Base-by-base conservation (phyloP, 192 early-diverging fungal genomes). In the Geranomyces variabilis region DNA sequence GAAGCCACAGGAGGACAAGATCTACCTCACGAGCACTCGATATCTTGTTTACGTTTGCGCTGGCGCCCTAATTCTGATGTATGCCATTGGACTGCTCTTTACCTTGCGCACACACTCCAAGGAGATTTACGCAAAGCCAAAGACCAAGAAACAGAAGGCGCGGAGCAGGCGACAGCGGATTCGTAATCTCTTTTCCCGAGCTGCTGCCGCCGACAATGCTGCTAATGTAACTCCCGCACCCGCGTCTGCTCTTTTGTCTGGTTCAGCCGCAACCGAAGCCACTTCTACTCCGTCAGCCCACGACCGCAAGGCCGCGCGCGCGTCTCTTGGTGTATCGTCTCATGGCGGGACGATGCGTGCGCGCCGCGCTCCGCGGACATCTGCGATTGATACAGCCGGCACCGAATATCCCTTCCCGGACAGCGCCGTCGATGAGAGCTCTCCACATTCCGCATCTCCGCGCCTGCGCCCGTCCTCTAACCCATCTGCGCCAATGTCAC, bases 71-170 rank as follows among this genome's bases (percentile, higher is more conserved):
- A 78, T 92, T 48, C 63, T 91, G 66, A 88, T 93, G 33, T 99
- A 99, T 74, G 74, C 90, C 46, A 89, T 96, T 67, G 97, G 94
- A 33, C 84, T 99, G 62, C 90, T 88, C 86, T 99, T 97, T 66
- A 94, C 93, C 62, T 87, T 99, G 26, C 86, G 90, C 59, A 99
- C 97, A 0, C 97, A 99, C 71, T 90, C 91, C 36, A 84, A 90
- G 64, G 87, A 81, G 59, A 93, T 93, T 67, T 93, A 93, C 75
- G 80, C 80, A 55, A 84, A 80, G 64, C 80, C 81, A 15, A 82
- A 80, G 58, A 3, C 63, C 8, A 41, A 29, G 10, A 41, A 64
- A 36, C 63, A 36, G 44, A 46, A 21, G 14, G 43, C 15, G 6
- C 15, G 21, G 9, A 43, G 13, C 41, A 31, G 63, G 41, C 33